Evolutionary conservation across 306 rosid genomes (phyloP), one percentile per base, ranked within the genome.

Genomic region (Cucurbita moschata): DNA sequence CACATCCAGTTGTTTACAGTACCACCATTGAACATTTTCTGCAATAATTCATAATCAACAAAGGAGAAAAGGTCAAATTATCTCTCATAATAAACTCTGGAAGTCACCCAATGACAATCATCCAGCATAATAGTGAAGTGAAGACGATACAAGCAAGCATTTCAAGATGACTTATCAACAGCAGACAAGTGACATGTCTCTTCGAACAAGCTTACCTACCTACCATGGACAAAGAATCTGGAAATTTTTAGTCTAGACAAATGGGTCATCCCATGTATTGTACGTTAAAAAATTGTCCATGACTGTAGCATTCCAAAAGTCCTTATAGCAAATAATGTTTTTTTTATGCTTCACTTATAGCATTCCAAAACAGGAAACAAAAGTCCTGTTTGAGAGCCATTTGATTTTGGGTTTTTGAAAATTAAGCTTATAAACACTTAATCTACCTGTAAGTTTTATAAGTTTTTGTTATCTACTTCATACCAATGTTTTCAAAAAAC

Each of bases 11-110:
- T 3, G 80, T 78, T 91, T 13, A 91, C 97, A 4, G 83, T 88
- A 7, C 99, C 97, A 15, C 99, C 99, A 77, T 95, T 95, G 16
- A 95, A 92, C 99, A 95, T 95, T 95, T 91, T 95, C 99, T 95
- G 91, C 79, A 82, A n/a, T 16, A 76, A 76, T 55, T 56, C 50
- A 78, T 12, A 44, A 15, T 13, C 56, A 43, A 30, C 23, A 8
- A 71, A 61, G 18, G 16, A 26, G 18, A 19, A 18, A 8, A 5
- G 0, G 56, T 67, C 53, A 68, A 5, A 4, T 68, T 47, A 3
- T 49, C 14, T 49, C 30, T 16, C 74, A 49, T 44, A 49, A 15
- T 47, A 46, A 38, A 68, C 57, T 68, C 42, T 10, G 8, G 35
- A 64, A 63, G 10, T 16, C 35, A n/a, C 8, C 11, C 10, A 10